Evolutionary conservation across 768 basidiomycete genomes (phyloP).

Genomic region (Grammothele lineata): DNA sequence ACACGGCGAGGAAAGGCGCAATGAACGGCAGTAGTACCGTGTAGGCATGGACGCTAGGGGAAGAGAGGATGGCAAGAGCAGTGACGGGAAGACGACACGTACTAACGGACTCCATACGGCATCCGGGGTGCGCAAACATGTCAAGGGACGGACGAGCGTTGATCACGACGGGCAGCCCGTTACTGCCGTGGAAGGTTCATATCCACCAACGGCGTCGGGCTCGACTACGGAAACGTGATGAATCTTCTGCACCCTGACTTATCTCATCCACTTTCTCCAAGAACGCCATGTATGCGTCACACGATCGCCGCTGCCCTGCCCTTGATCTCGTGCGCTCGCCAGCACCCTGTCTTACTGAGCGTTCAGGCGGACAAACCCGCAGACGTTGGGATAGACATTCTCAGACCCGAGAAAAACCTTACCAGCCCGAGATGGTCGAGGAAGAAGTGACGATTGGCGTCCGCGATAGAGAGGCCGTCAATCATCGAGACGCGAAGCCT

Average conservation of each 20-base stretch:
- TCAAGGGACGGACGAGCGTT: slow-evolving; percentile 76
- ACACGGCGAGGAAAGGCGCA: background rate
- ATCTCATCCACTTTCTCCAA: slow-evolving; percentile 67
- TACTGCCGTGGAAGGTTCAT: slow-evolving; percentile 65
- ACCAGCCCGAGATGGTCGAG: slow-evolving; percentile 67
- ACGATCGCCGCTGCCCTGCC: slow-evolving; percentile 75
- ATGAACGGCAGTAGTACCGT: background rate
- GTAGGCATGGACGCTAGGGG: background rate
- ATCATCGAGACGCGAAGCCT: slow-evolving; percentile 59
- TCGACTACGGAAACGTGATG: slow-evolving; percentile 80
- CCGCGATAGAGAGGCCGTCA: slow-evolving; percentile 43
- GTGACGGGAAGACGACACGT: slow-evolving; percentile 9
- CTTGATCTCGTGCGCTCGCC: slow-evolving; percentile 34
- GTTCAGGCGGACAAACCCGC: slow-evolving; percentile 53
- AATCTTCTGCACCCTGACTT: slow-evolving; percentile 67
- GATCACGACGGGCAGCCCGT: slow-evolving; percentile 78
- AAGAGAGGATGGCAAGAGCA: background rate
- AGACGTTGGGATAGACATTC: slow-evolving; percentile 42
- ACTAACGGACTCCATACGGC: slow-evolving; percentile 71
- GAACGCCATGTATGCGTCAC: slow-evolving; percentile 78
- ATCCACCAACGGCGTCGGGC: slow-evolving; percentile 76
- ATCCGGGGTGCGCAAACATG: slow-evolving; percentile 61
- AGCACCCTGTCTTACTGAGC: slow-evolving; percentile 47
- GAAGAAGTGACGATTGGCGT: slow-evolving; percentile 69
- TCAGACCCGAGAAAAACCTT: slow-evolving; percentile 41